phyloP scores from a whole-genome alignment of 257 asterid genomes.

The Salvia hispanica region DNA sequence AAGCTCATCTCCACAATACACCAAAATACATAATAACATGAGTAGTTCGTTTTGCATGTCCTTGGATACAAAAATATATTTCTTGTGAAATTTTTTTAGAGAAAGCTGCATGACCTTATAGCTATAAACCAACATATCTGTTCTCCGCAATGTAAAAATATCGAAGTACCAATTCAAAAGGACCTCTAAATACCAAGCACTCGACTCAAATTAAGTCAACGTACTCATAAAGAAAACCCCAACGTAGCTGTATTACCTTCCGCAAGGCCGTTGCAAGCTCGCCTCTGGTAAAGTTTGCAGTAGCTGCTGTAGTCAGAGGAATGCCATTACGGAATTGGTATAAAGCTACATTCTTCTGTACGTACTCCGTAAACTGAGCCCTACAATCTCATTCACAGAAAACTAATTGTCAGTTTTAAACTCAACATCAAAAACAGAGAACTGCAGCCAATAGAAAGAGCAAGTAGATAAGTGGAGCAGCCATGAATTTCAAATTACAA shows the following conservation, averaged over 20 bases:
- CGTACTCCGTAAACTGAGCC: constrained; percentile 93
- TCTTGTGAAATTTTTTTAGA: too few relatives aligned
- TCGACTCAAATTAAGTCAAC: constrained; percentile 21
- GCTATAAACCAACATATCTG: too few relatives aligned
- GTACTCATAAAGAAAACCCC: constrained; percentile 1
- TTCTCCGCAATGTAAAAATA: too few relatives aligned
- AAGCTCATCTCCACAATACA: too few relatives aligned
- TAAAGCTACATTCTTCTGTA: constrained; percentile 90
- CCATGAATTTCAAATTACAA: not conserved
- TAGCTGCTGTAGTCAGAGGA: constrained; percentile 88
- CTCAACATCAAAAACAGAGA: not conserved
- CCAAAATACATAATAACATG: too few relatives aligned
- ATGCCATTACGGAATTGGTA: constrained; percentile 97
- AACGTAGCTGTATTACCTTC: constrained; percentile 54
- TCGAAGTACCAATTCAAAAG: not conserved
- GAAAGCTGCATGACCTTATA: too few relatives aligned
- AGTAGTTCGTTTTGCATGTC: too few relatives aligned
- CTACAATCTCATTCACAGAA: constrained; percentile 43
- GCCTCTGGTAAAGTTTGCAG: constrained; percentile 95
- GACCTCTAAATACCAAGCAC: not conserved
- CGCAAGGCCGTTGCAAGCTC: constrained; percentile 98
- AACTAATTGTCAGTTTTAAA: constrained; percentile 7
- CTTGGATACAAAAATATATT: too few relatives aligned
- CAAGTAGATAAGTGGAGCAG: not conserved
- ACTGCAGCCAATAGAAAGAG: constrained; percentile 17